Base-by-base conservation (phyloP, 208 protist species). In the Acanthamoeba sp. region DNA sequence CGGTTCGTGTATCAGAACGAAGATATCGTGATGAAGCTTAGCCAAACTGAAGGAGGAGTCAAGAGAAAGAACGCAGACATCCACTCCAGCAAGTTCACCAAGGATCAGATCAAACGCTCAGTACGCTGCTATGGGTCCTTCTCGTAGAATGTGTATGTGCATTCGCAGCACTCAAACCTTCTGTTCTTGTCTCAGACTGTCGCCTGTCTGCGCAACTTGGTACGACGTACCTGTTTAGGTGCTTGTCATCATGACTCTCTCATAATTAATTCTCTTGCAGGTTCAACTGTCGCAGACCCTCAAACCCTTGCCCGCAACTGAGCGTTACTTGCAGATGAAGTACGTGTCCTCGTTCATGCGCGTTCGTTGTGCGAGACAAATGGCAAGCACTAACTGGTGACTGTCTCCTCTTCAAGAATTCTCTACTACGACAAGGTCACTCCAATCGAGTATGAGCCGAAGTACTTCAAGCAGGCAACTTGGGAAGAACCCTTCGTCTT, bases 301-400 rank as follows among this genome's bases (percentile, higher is more conserved):
- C 14, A 91, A 91, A n/a, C 84, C 84, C 24, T 71, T 91, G 36
- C 84, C 50, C 6, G 76, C 76, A 24, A 91, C 34, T 16, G 84
- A 91, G 32, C 84, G 84, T 40, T 91, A 91, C 50, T 36, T 91
- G 18, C 84, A 91, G 29, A 91, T 91, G 84, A 91, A 91, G 84
- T 91, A 69, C 59, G 32, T 66, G 20, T 24, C 32, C 84, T 88
- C 71, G 1, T 38, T 76, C 24, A 0, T 82, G 18, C 48, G 16
- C 57, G 27, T 27, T 32, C 57, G 24, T 29, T 24, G 12, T 9
- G 12, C 9, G 12, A 69, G 59, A 76, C 36, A 34, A 42, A 32
- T 20, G n/a, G 12, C 48, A 12, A 52, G 45, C 45, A 20, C 48
- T 48, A 55, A 6, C 34, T 7, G 24, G 9, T 69, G 16, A 6